Evolutionary conservation across 1,284 basidiomycete genomes (phyloP), one percentile per base, ranked within the genome.

Genomic region (Cutaneotrichosporon dermatis): DNA sequence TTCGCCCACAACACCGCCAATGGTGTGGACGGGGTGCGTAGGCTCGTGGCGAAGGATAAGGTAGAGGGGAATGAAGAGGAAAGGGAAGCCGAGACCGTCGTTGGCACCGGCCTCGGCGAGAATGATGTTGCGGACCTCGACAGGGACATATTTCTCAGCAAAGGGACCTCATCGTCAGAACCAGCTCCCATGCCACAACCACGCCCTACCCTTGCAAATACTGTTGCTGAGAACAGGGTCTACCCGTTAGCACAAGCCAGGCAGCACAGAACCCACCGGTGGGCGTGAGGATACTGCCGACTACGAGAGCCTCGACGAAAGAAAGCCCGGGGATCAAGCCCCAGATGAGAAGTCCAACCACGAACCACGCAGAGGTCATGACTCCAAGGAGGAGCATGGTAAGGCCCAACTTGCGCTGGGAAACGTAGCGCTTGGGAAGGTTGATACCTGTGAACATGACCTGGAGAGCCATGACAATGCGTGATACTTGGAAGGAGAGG

Each of bases 381-480:
- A 94, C 85, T 3, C 92, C 91, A 8, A 85, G 84, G 7, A 99
- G 82, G 0, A 99, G 82, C 68, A 91, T 89, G 55, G 86, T 82
- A 4, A 98, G 76, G 65, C 88, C 90, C 66, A 25, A 25, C 25
- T 83, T 85, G 90, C 91, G 94, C 74, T 98, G 92, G 37, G 84
- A 80, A 79, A 97, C 88, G 76, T 97, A 98, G 3, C 73, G 74
- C 78, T 92, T 93, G 9, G 92, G 92, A 61, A 96, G 80, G 66
- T 94, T 88, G 44, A 98, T 94, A 4, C 95, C 95, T 58, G 97
- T 92, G 39, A 95, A 93, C 70, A 99, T 94, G 3, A 99, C 95
- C 54, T 94, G 93, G 60, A 98, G 89, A 4, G 92, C 95, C 51
- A 99, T 87, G 57, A 98, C 88, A 62, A 98, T 86, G 8, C 95